Evolutionary conservation across 108 stramenopile genomes (phyloP).

Genomic region (Chaetoceros tenuissimus): DNA sequence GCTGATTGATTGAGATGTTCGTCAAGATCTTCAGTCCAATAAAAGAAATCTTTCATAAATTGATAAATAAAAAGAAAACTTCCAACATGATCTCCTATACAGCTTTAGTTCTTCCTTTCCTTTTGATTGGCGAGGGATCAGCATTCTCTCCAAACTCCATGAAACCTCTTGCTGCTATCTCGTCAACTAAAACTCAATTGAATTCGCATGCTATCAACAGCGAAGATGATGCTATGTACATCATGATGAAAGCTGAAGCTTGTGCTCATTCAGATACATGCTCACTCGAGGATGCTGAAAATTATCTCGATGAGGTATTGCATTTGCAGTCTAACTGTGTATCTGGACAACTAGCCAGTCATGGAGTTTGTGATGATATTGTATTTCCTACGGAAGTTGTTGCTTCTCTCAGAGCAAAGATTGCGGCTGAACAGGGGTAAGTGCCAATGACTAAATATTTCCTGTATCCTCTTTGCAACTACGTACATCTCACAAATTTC

Average conservation of each 20-base stretch:
- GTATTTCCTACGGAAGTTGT: neutral
- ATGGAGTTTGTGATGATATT: constrained; percentile 17
- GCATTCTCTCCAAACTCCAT: neutral
- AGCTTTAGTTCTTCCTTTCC: too few relatives aligned
- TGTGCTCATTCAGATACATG: constrained; percentile 56
- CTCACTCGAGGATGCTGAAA: constrained; percentile 40
- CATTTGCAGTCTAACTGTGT: constrained; percentile 40
- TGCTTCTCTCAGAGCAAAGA: constrained; percentile 8
- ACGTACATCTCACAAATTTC: neutral
- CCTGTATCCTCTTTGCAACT: neutral
- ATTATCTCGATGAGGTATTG: constrained; percentile 39
- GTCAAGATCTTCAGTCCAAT: too few relatives aligned
- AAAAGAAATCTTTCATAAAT: too few relatives aligned
- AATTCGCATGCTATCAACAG: neutral
- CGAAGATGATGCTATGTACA: constrained; percentile 13
- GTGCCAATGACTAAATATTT: constrained; percentile 13
- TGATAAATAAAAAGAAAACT: too few relatives aligned
- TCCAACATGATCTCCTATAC: too few relatives aligned
- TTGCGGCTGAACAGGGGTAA: constrained; percentile 15
- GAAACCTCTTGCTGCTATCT: neutral
- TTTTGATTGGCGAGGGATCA: too few relatives aligned
- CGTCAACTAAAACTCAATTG: neutral
- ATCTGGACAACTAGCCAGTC: constrained; percentile 19
- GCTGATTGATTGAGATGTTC: too few relatives aligned
- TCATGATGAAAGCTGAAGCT: constrained; percentile 25